Evolutionary conservation across 768 basidiomycete species (phyloP).

Genomic region (Megacollybia marginata): DNA sequence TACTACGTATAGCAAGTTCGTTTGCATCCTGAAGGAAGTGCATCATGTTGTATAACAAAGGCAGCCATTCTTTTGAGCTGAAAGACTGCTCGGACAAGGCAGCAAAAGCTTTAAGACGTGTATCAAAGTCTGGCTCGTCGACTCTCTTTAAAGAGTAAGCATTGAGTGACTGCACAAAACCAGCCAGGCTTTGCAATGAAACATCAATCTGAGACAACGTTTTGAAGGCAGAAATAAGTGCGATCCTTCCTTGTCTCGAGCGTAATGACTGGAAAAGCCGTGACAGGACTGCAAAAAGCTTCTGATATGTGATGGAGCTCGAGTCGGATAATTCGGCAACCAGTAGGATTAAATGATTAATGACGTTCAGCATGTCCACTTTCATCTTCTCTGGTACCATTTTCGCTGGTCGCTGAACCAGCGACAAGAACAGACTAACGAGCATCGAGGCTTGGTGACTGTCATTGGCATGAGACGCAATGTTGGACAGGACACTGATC

Average conservation of each 20-base stretch:
- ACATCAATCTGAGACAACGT: conserved; percentile 37
- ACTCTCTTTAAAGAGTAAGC: conserved; percentile 77
- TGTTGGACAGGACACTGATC: conserved; percentile 70
- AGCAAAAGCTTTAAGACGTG: conserved; percentile 70
- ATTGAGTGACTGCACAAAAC: conserved; percentile 65
- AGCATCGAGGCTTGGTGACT: conserved; percentile 66
- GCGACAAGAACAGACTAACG: conserved; percentile 65
- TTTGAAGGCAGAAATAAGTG: conserved; percentile 60
- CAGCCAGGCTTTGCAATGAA: conserved; percentile 39
- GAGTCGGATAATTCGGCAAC: conserved; percentile 52
- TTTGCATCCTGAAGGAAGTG: conserved; percentile 84
- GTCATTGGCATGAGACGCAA: conserved; percentile 70
- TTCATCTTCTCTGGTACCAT: conserved; percentile 83
- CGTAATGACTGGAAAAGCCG: conserved; percentile 73
- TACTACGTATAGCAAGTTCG: conserved; percentile 81
- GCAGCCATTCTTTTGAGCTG: conserved; percentile 63
- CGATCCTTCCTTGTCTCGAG: conserved; percentile 61
- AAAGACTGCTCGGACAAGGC: conserved; percentile 62
- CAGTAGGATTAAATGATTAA: conserved; percentile 57
- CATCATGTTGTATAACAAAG: conserved; percentile 76
- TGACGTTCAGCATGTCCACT: conserved; percentile 68
- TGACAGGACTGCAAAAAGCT: conserved; percentile 61
- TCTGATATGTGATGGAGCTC: conserved; percentile 34
- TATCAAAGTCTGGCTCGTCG: conserved; percentile 91
- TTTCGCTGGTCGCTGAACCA: conserved; percentile 71